These are phyloP conservation scores for Neospermospora avenae DNA, from an alignment of 2,329 filamentous ascomycete genomes.

Conservation along the genomic window DNA sequence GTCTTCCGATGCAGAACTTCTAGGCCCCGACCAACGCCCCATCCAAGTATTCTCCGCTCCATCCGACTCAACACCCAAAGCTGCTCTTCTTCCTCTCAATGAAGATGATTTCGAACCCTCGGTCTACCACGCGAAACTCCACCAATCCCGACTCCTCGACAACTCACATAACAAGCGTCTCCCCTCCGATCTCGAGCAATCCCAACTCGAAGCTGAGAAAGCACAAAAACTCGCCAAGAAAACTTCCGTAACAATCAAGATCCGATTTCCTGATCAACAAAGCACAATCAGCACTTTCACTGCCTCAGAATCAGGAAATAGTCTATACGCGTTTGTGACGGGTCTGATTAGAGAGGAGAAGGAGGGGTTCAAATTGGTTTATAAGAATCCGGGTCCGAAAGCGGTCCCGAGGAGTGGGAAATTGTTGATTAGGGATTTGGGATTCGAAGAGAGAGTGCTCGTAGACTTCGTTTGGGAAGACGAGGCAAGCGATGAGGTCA, in stretches of 20 bases:
- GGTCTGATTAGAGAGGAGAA: constrained; percentile 62
- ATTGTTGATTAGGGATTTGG: constrained; percentile 68
- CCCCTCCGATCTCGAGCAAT: constrained; percentile 77
- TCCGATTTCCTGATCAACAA: constrained; percentile 85
- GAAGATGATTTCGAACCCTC: constrained; percentile 76
- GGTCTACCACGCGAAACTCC: constrained; percentile 71
- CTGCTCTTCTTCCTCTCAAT: constrained; percentile 63
- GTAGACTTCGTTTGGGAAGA: constrained; percentile 75
- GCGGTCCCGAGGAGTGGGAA: constrained; percentile 41
- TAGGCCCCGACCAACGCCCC: constrained; percentile 42
- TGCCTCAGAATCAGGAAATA: constrained; percentile 63
- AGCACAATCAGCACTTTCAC: constrained; percentile 70
- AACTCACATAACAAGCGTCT: constrained; percentile 71
- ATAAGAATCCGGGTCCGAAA: constrained; percentile 31
- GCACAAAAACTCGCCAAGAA: constrained; percentile 64
- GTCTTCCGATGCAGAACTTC: neutral
- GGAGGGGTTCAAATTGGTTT: constrained; percentile 65
- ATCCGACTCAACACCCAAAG: constrained; percentile 67
- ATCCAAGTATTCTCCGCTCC: constrained; percentile 78
- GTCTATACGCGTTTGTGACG: constrained; percentile 72
- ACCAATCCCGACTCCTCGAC: constrained; percentile 64
- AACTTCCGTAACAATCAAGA: constrained; percentile 68
- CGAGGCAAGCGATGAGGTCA: constrained; percentile 52
- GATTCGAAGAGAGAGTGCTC: constrained; percentile 67
- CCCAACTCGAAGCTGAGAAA: constrained; percentile 65